phyloP scores from a whole-genome alignment of 768 basidiomycete species.

The Jaapia argillacea region DNA sequence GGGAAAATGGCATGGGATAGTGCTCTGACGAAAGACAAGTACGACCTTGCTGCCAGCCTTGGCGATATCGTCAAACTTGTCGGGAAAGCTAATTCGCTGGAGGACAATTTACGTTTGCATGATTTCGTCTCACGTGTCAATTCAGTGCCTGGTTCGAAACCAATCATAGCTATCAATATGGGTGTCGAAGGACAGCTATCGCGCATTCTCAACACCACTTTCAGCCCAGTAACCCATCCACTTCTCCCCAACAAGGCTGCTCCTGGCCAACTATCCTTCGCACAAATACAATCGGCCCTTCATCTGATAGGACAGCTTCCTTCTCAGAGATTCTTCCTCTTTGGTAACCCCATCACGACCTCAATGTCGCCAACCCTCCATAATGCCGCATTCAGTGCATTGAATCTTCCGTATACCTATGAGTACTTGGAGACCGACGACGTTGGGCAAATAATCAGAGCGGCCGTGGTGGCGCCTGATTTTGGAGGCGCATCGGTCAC shows the following conservation, averaged over 20 bases:
- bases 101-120: slow-evolving; percentile 75
- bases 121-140: slow-evolving; percentile 50
- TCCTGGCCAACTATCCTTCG: slow-evolving; percentile 87
- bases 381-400: slow-evolving; percentile 72
- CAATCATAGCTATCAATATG: slow-evolving; percentile 94
- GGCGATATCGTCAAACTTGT: slow-evolving; percentile 94
- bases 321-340: slow-evolving; percentile 67
- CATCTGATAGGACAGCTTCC: slow-evolving; percentile 76
- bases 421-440: slow-evolving; percentile 62
- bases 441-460: slow-evolving; percentile 56
- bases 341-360: slow-evolving; percentile 80
- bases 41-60: slow-evolving; percentile 47
- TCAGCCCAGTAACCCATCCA: slow-evolving; percentile 89
- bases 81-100: slow-evolving; percentile 63
- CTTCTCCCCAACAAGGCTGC: slow-evolving; percentile 80
- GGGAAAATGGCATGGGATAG: slow-evolving; percentile 79
- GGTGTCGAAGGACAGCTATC: slow-evolving; percentile 84
- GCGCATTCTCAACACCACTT: slow-evolving; percentile 72
- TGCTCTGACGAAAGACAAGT: slow-evolving; percentile 54
- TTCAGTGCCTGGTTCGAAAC: slow-evolving; percentile 46
- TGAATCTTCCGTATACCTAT: slow-evolving; percentile 83
- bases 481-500: slow-evolving; percentile 98
- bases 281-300: slow-evolving; percentile 75
- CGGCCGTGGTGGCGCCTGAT: slow-evolving; percentile 47
- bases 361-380: slow-evolving; percentile 93